Percentiles rank a stretch among this genome's conserved stretches.
Evolutionary conservation across 768 basidiomycete genomes (phyloP).

Genomic region (Jaapia argillacea): DNA sequence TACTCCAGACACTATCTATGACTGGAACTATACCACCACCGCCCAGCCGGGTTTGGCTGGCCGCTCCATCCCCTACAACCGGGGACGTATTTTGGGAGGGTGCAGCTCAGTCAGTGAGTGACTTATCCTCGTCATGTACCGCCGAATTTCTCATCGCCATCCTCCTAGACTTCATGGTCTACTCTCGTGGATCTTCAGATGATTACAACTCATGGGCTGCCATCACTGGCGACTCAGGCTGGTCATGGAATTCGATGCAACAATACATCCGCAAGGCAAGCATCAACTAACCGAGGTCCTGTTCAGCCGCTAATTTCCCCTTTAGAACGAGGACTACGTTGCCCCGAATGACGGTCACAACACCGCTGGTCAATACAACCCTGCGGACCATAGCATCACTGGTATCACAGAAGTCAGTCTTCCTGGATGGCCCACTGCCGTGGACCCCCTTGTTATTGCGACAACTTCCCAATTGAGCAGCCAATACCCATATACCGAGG

Average conservation of each 20-base stretch:
- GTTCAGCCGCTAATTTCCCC: not conserved
- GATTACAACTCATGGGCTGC: constrained; percentile 10
- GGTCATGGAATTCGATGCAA: constrained; percentile 8
- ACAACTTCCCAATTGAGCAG: constrained; percentile 24
- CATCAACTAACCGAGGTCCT: not conserved
- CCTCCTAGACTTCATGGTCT: constrained; percentile 10
- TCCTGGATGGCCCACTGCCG: constrained; percentile 16
- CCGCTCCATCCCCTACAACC: not conserved
- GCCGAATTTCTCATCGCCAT: not conserved
- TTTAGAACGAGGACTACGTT: constrained; percentile 27
- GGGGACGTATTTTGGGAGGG: constrained; percentile 7
- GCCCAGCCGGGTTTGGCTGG: not conserved
- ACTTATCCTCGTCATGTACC: not conserved
- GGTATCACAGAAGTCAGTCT: constrained; percentile 25
- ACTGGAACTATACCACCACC: constrained; percentile 1
- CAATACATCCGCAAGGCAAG: constrained; percentile 4
- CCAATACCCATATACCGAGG: constrained; percentile 30
- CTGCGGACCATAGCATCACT: constrained; percentile 24
- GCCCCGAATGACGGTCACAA: constrained; percentile 29
- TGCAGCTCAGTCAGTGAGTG: constrained; percentile 9
- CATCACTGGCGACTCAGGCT: constrained; percentile 7
- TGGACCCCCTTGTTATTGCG: constrained; percentile 26
- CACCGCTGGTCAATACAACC: constrained; percentile 25
- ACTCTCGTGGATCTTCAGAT: constrained; percentile 10
- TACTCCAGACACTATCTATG: not conserved